phyloP scores from a whole-genome alignment of 2,329 filamentous ascomycete genomes.

The Colletotrichum costaricense region DNA sequence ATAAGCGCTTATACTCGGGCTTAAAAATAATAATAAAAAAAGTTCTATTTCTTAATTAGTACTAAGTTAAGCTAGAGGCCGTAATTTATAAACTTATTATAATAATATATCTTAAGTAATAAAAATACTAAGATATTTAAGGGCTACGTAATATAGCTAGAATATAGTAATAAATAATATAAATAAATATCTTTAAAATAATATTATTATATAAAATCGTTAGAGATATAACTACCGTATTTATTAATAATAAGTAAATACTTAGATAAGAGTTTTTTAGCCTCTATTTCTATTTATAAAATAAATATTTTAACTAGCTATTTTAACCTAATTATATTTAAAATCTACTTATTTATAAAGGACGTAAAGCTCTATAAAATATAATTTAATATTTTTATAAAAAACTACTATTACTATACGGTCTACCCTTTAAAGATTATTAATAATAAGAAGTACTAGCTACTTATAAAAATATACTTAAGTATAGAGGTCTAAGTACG shows the following conservation, averaged over 20 bases:
- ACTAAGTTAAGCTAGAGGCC: no score
- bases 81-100: no score
- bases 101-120: no score
- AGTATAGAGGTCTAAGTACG: constrained; percentile 37
- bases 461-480: constrained; percentile 35
- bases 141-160: no score
- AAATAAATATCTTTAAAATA: constrained; percentile 32
- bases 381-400: constrained; percentile 7
- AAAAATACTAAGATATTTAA: no score
- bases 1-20: no score
- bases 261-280: background rate
- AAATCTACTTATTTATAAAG: constrained; percentile 36
- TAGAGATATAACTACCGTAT: constrained; percentile 30
- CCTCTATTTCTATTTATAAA: constrained; percentile 2
- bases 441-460: constrained; percentile 8
- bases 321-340: constrained; percentile 32
- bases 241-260: constrained; percentile 33
- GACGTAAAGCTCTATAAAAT: constrained; percentile 30
- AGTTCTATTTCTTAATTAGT: no score
- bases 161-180: no score
- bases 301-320: constrained; percentile 38
- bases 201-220: constrained; percentile 38
- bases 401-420: constrained; percentile 36
- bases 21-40: no score
- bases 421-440: constrained; percentile 38